These are phyloP conservation scores for Raffaelea albimanens DNA, from an alignment of 2,329 filamentous ascomycete species.

Conservation along the genomic window DNA sequence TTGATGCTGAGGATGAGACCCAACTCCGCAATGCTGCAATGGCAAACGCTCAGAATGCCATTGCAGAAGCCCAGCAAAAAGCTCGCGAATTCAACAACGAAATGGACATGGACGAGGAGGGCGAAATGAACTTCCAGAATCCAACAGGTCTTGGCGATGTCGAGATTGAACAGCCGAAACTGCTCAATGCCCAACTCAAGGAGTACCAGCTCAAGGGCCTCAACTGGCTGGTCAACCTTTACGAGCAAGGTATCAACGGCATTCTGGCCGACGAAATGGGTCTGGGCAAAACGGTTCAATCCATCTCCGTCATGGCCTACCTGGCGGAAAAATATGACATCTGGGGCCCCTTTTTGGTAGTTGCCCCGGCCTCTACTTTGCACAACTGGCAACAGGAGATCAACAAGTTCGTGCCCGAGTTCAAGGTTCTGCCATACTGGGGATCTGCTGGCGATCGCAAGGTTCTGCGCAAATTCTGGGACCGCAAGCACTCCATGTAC, in stretches of 20 bases:
- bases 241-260: slow-evolving; percentile 99
- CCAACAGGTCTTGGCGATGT: slow-evolving; percentile 90
- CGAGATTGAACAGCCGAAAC: slow-evolving; percentile 86
- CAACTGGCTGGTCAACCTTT: slow-evolving; percentile 97
- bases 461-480: slow-evolving; percentile 96
- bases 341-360: slow-evolving; percentile 95
- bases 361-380: slow-evolving; percentile 88
- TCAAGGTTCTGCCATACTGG: slow-evolving; percentile 98
- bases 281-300: slow-evolving; percentile 97
- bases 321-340: slow-evolving; percentile 95
- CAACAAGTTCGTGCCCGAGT: slow-evolving; percentile 80
- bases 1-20: slow-evolving; percentile 88
- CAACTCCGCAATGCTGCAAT: slow-evolving; percentile 73
- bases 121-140: slow-evolving; percentile 99
- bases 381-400: slow-evolving; percentile 99
- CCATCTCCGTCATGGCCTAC: slow-evolving; percentile 98
- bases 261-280: slow-evolving; percentile 99
- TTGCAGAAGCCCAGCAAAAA: slow-evolving; percentile 87
- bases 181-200: slow-evolving; percentile 89
- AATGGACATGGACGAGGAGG: slow-evolving; percentile 71
- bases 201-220: slow-evolving; percentile 99
- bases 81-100: slow-evolving; percentile 85
- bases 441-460: slow-evolving; percentile 90
- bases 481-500: slow-evolving; percentile 94
- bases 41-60: slow-evolving; percentile 92